Evolutionary conservation across 352 stramenopile genomes (phyloP), one percentile per base, ranked within the genome.

Genomic region (Blastocystis hominis): DNA sequence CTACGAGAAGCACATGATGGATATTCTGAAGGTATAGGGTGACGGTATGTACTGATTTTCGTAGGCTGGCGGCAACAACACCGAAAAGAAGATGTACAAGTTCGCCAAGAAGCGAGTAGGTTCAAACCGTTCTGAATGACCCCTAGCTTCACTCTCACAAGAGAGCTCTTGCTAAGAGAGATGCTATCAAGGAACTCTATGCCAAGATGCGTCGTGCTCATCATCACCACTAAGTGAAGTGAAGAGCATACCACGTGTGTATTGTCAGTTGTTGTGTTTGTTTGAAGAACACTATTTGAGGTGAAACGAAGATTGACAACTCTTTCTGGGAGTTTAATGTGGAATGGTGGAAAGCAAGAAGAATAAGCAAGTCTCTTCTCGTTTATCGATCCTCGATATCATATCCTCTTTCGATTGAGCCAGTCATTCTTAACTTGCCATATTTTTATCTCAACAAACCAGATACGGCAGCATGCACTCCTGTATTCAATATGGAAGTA

Each of bases 11-110:
- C 75, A 86, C 54, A 34, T 86, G 75, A 86, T 86, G 75, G 75
- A 86, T 70, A 69, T 75, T 75, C 75, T 86, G 36, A 86, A 86
- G 75, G 75, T 86, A 34, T 70, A 34, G 0, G 30, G 20, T 24
- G 17, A 7, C 15, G 15, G n/a, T 2, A 10, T 17, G 15, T n/a
- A 7, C 1, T 72, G 7, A 53, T 36, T 42, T 4, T 6, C 10
- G 40, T 75, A 86, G 75, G 75, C 75, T 7, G 75, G 75, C n/a
- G 75, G 75, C 36, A 86, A 86, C 54, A 86, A 86, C 50, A 75
- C 62, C 5, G 75, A 86, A n/a, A 86, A 86, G 75, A 86, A 75
- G 62, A 69, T 86, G 56, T 86, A 86, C n/a, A n/a, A n/a, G n/a
- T n/a, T n/a, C n/a, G n/a, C n/a, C n/a, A n/a, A n/a, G n/a, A n/a